phyloP scores from a whole-genome alignment of 2,329 filamentous ascomycete species.

The Talaromyces rugulosus region DNA sequence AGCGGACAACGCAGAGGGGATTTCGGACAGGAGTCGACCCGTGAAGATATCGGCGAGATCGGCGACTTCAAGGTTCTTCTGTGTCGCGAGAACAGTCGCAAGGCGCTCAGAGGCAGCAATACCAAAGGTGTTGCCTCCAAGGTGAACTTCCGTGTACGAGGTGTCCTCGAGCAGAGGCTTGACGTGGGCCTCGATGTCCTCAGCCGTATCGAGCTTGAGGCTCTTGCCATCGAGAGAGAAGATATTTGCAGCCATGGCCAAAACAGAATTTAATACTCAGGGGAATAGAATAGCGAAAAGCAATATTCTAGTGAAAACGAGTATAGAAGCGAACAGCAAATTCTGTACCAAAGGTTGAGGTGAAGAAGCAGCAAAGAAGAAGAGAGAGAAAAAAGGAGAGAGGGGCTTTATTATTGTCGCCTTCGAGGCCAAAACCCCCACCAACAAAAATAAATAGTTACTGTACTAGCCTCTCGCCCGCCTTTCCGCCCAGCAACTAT shows the following conservation, averaged over 20 bases:
- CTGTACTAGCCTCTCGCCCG: neutral
- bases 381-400: neutral
- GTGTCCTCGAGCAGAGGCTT: conserved; percentile 65
- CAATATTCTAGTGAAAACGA: neutral
- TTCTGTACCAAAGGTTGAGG: neutral
- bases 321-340: neutral
- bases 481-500: neutral
- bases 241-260: conserved; percentile 40
- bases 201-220: conserved; percentile 85
- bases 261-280: neutral
- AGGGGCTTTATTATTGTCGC: conserved; percentile 4
- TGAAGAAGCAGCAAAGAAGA: neutral
- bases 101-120: conserved; percentile 82
- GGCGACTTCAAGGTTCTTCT: conserved; percentile 74
- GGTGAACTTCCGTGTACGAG: conserved; percentile 72
- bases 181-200: conserved; percentile 81
- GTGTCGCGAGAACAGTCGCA: conserved; percentile 75
- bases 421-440: neutral
- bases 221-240: conserved; percentile 91
- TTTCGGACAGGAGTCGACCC: conserved; percentile 85
- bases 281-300: neutral
- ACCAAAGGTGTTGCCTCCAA: conserved; percentile 89
- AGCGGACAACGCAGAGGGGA: conserved; percentile 79
- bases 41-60: conserved; percentile 99
- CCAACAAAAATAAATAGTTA: neutral